phyloP scores from a whole-genome alignment of 2,329 filamentous ascomycete species.

The Fusarium veterinarium region DNA sequence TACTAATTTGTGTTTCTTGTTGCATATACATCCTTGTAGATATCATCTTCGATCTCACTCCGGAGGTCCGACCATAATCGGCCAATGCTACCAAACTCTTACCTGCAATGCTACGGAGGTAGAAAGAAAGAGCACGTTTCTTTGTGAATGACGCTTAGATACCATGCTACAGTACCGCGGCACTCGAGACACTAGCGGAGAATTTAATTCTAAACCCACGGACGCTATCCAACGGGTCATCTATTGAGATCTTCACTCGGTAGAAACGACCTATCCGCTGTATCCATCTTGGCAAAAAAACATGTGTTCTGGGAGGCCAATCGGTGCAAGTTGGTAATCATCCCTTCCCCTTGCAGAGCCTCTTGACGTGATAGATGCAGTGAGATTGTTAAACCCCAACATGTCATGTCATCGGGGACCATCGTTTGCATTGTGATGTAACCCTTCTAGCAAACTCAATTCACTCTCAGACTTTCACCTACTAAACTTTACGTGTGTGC shows the following conservation, averaged over 20 bases:
- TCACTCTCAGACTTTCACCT: background rate
- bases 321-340: background rate
- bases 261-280: conserved; percentile 8
- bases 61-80: conserved; percentile 15
- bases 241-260: conserved; percentile 42
- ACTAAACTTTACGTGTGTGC: too few species aligned
- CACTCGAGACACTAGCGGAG: conserved; percentile 9
- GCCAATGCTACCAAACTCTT: background rate
- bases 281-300: conserved; percentile 10
- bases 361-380: background rate
- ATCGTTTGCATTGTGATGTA: background rate
- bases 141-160: background rate
- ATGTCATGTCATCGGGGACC: background rate
- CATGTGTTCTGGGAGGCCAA: background rate
- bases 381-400: background rate
- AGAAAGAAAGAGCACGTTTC: background rate
- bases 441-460: background rate
- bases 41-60: background rate
- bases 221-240: conserved; percentile 17
- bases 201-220: conserved; percentile 19
- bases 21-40: background rate
- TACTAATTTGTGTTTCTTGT: background rate
- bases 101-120: background rate
- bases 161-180: background rate
- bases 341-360: background rate